These are phyloP conservation scores for Auricularia heimuer DNA, from an alignment of 768 basidiomycete species.

Conservation along the genomic window DNA sequence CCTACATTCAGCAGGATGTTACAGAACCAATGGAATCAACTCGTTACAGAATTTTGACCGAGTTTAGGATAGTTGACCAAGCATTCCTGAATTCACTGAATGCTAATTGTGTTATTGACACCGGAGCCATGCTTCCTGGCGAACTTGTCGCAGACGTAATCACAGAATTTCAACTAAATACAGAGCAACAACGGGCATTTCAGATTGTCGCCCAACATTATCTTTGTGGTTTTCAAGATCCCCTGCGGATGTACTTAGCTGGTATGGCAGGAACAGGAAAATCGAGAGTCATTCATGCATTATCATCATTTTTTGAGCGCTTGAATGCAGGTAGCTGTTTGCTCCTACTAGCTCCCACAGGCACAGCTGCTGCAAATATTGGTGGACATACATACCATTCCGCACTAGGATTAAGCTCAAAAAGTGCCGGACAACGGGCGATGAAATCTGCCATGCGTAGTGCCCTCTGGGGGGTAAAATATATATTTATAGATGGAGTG, in stretches of 20 bases:
- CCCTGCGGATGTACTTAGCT: slow-evolving; percentile 15
- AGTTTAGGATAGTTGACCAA: too few species aligned
- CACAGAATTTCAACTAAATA: slow-evolving; percentile 8
- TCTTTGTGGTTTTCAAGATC: background rate
- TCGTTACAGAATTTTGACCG: too few species aligned
- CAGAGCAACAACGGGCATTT: slow-evolving; percentile 14
- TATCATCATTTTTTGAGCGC: slow-evolving; percentile 9
- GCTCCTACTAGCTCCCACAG: slow-evolving; percentile 15
- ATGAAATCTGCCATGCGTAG: too few species aligned
- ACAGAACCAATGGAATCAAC: too few species aligned
- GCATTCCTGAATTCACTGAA: background rate
- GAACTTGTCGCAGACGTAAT: background rate
- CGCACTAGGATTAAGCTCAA: slow-evolving; percentile 4
- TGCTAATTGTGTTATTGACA: background rate
- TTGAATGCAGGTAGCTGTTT: slow-evolving; percentile 7
- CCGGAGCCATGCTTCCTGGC: background rate
- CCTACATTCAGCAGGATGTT: too few species aligned
- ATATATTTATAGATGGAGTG: too few species aligned
- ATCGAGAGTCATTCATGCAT: slow-evolving; percentile 13
- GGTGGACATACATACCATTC: slow-evolving; percentile 18
- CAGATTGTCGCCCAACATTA: slow-evolving; percentile 13
- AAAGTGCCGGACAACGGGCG: too few species aligned
- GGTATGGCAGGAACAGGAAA: slow-evolving; percentile 18
- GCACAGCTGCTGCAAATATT: slow-evolving; percentile 11
- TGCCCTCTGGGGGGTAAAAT: too few species aligned